A percentile compares a stretch with the other conserved stretches of the same genome.
phyloP scores from a whole-genome alignment of 768 basidiomycete species.

The Mrakia hoshinonis region DNA sequence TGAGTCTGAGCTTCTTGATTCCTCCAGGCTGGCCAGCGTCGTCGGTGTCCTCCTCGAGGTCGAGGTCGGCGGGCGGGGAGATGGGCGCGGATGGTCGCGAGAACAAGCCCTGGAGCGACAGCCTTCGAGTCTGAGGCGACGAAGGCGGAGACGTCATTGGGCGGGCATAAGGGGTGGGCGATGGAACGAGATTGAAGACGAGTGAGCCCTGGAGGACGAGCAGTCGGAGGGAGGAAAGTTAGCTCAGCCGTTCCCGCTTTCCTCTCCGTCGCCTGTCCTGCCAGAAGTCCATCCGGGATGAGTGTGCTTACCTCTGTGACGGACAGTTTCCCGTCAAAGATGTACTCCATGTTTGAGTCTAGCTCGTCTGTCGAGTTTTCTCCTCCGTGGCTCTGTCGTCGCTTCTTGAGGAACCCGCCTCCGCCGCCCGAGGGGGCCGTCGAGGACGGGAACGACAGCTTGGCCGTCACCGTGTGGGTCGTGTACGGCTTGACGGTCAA shows the following conservation, averaged over 20 bases:
- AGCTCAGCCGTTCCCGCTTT: neutral
- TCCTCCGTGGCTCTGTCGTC: neutral
- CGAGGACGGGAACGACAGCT: neutral
- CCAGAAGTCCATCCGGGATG: neutral
- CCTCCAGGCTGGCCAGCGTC: neutral
- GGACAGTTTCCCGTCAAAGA: neutral
- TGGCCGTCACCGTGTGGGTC: neutral
- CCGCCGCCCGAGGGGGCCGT: neutral
- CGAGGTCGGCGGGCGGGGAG: neutral
- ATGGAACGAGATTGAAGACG: neutral
- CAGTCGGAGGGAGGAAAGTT: too few relatives aligned
- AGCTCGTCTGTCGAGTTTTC: neutral
- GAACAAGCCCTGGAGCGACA: neutral
- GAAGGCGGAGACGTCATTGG: neutral
- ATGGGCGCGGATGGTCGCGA: neutral
- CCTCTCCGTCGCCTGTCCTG: neutral
- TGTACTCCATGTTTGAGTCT: neutral
- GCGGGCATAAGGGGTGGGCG: conserved; percentile 7
- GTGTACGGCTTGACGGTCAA: neutral
- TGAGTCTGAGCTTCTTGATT: neutral
- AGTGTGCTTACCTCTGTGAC: neutral
- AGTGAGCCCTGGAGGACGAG: neutral
- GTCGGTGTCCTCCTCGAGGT: conserved; percentile 1
- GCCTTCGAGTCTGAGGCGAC: neutral
- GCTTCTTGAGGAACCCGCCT: neutral